Conservation (phyloP, 108 stramenopile genomes). For the Schizochytrium sp. region DNA sequence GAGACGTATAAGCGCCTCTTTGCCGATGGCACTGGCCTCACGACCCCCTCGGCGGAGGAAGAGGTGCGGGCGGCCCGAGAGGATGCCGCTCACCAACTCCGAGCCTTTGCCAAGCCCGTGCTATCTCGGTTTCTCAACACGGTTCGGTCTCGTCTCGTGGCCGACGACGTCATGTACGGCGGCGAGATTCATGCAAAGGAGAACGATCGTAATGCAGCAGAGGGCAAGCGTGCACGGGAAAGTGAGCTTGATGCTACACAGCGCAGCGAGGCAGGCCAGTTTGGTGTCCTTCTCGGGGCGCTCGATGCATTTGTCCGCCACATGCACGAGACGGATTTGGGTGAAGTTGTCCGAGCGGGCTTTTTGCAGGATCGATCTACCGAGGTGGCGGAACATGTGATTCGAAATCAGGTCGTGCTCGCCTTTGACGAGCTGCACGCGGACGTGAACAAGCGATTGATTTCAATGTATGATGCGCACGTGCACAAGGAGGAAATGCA, state of each 20-base stretch:
- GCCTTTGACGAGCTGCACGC: constrained; percentile 12
- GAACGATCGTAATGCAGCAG: not conserved
- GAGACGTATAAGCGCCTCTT: not conserved
- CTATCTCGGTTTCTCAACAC: not conserved
- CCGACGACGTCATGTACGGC: not conserved
- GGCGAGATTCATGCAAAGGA: not conserved
- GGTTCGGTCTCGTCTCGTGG: not conserved
- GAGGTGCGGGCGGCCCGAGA: not conserved
- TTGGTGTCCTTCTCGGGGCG: not conserved
- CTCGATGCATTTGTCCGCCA: not conserved
- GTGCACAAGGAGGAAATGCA: not conserved
- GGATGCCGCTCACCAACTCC: not conserved
- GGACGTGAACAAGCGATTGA: not conserved
- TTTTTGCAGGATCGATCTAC: not conserved
- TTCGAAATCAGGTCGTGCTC: not conserved
- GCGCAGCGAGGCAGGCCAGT: not conserved
- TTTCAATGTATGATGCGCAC: not conserved
- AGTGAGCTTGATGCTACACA: not conserved
- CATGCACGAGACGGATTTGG: not conserved
- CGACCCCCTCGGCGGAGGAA: too few relatives aligned
- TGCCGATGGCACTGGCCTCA: too few relatives aligned
- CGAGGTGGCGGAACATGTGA: not conserved
- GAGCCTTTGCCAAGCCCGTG: not conserved
- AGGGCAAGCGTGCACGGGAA: not conserved
- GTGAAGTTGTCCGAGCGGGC: not conserved